phyloP scores from a whole-genome alignment of 2,329 filamentous ascomycete genomes.

The Botrytis medusae region DNA sequence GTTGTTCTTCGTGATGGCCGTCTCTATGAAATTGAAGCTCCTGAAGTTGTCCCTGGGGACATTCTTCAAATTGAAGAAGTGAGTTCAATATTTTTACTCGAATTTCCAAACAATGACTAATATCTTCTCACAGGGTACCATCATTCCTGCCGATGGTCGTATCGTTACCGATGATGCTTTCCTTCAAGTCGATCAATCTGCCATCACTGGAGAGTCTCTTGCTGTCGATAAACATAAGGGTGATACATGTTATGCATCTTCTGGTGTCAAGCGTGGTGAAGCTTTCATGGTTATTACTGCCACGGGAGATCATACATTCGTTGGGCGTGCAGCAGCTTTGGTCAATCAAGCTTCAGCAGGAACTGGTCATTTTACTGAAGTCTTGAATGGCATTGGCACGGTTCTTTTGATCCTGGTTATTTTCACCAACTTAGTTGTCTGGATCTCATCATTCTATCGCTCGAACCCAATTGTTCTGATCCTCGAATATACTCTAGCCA shows the following conservation, averaged over 20 bases:
- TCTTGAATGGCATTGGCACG: constrained; percentile 83
- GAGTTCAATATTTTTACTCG: constrained; percentile 28
- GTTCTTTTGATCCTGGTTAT: constrained; percentile 78
- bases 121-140: constrained; percentile 61
- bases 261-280: constrained; percentile 86
- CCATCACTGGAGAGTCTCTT: constrained; percentile 88
- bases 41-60: constrained; percentile 85
- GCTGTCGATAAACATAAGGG: constrained; percentile 84
- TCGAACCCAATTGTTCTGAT: constrained; percentile 78
- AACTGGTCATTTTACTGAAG: constrained; percentile 85
- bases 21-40: constrained; percentile 76
- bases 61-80: constrained; percentile 83
- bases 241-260: constrained; percentile 82
- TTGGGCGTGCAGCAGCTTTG: constrained; percentile 83
- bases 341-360: constrained; percentile 74
- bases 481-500: constrained; percentile 80
- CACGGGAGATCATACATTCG: constrained; percentile 87
- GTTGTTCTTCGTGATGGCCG: constrained; percentile 79
- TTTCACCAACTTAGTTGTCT: constrained; percentile 77
- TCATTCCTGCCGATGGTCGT: constrained; percentile 84
- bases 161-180: constrained; percentile 82
- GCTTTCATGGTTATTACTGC: constrained; percentile 79
- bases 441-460: constrained; percentile 85
- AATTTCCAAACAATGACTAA: constrained; percentile 19
- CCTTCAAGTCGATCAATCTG: constrained; percentile 88